Percentiles rank a stretch among this genome's conserved stretches.
These are phyloP conservation scores for Huntiella decipiens DNA, from an alignment of 2,329 filamentous ascomycete genomes.

Conservation along the genomic window DNA sequence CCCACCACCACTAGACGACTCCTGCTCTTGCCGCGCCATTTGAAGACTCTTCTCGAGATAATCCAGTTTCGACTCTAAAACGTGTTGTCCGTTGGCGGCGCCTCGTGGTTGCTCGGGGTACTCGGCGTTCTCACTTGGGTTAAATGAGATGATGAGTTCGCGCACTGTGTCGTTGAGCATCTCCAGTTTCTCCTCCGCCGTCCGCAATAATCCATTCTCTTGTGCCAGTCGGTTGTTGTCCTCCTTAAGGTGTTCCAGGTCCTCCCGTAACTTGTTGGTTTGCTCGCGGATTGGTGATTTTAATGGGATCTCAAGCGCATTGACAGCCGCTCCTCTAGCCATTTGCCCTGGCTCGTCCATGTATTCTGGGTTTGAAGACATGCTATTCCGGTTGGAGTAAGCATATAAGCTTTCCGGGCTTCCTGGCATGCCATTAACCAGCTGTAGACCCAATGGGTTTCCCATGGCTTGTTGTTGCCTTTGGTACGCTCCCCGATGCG, in stretches of 20 bases:
- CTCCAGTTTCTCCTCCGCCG: conserved; percentile 47
- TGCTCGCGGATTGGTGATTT: conserved; percentile 38
- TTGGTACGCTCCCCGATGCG: conserved; percentile 48
- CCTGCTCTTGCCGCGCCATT: conserved; percentile 39
- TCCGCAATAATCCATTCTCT: conserved; percentile 32
- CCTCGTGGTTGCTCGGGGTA: conserved; percentile 19
- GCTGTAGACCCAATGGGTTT: conserved; percentile 18
- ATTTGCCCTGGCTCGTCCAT: conserved; percentile 42
- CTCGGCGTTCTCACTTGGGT: conserved; percentile 32
- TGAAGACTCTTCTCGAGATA: conserved; percentile 51
- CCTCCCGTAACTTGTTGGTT: conserved; percentile 29
- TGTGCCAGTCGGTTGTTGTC: conserved; percentile 24
- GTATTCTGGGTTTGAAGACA: conserved; percentile 41
- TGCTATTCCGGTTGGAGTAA: conserved; percentile 40
- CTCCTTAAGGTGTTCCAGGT: conserved; percentile 26
- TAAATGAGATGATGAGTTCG: conserved; percentile 44
- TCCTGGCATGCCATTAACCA: conserved; percentile 43
- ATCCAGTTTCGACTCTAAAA: conserved; percentile 39
- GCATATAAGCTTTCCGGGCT: conserved; percentile 63
- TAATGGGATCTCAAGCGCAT: conserved; percentile 35
- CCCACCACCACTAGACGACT: conserved; percentile 16
- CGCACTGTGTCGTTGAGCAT: conserved; percentile 47
- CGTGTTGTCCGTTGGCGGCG: conserved; percentile 24
- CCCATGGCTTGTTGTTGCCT: conserved; percentile 15
- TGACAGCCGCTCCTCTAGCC: conserved; percentile 20